A percentile compares a stretch with the other conserved stretches of the same genome.
These are phyloP conservation scores for Jackrogersella minutella DNA, from an alignment of 495 filamentous ascomycete species.

Conservation along the genomic window DNA sequence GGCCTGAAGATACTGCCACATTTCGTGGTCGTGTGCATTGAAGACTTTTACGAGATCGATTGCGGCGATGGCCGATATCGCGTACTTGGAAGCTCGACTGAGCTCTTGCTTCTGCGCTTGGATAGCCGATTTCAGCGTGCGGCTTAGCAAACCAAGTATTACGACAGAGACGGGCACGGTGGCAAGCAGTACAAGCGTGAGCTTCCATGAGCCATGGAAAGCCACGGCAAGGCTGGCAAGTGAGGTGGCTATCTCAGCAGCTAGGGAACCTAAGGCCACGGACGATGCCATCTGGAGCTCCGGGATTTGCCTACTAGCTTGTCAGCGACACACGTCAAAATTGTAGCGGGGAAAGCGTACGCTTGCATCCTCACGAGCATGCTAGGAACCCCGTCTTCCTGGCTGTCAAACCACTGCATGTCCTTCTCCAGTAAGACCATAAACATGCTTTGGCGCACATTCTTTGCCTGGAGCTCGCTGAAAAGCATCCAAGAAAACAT, in stretches of 20 bases:
- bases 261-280: constrained; percentile 74
- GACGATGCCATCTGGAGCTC: constrained; percentile 85
- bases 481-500: constrained; percentile 75
- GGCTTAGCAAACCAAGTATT: constrained; percentile 65
- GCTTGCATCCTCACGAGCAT: constrained; percentile 75
- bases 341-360: constrained; percentile 57
- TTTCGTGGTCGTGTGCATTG: constrained; percentile 78
- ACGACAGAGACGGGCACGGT: constrained; percentile 73
- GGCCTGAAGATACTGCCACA: constrained; percentile 65
- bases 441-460: constrained; percentile 71
- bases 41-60: constrained; percentile 91
- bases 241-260: constrained; percentile 68
- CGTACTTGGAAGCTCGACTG: constrained; percentile 73
- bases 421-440: constrained; percentile 71
- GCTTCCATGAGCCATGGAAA: constrained; percentile 80
- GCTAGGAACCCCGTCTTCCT: constrained; percentile 74
- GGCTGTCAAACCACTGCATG: constrained; percentile 83
- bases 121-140: constrained; percentile 69
- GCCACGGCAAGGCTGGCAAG: constrained; percentile 72
- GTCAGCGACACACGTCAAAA: constrained; percentile 21
- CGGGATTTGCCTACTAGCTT: constrained; percentile 69
- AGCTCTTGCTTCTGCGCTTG: constrained; percentile 74
- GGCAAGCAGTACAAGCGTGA: constrained; percentile 83
- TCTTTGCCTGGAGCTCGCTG: constrained; percentile 80
- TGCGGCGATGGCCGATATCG: constrained; percentile 70